Percentiles rank a stretch among this genome's conserved stretches.
These are phyloP conservation scores for Globisporangium irregulare DNA, from an alignment of 352 stramenopile genomes.

Conservation along the genomic window DNA sequence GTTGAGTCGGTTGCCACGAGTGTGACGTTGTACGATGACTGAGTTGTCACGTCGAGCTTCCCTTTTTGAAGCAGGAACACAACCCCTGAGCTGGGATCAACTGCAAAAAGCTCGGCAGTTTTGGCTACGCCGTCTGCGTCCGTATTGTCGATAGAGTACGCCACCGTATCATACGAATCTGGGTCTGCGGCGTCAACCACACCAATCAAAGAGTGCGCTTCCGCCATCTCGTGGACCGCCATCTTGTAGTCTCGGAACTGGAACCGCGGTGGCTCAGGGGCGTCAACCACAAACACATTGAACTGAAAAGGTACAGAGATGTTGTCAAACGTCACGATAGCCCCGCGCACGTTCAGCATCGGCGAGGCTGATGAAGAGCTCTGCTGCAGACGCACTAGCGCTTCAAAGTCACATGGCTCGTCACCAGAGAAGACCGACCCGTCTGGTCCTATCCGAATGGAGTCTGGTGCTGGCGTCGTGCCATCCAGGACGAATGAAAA, in stretches of 20 bases:
- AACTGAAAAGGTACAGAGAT: constrained; percentile 8
- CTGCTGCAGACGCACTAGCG: constrained; percentile 5
- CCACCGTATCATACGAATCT: constrained; percentile 32
- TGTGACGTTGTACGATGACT: not conserved
- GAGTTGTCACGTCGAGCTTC: constrained; percentile 2
- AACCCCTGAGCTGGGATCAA: constrained; percentile 3
- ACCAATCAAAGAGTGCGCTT: constrained; percentile 29
- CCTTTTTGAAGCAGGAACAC: constrained; percentile 11
- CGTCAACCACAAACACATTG: constrained; percentile 12
- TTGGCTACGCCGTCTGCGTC: not conserved
- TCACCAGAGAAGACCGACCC: constrained; percentile 10
- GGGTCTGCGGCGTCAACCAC: constrained; percentile 37
- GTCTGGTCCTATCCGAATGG: constrained; percentile 6
- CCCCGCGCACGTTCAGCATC: not conserved
- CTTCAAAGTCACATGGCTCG: constrained; percentile 10
- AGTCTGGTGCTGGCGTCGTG: constrained; percentile 24
- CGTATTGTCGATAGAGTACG: constrained; percentile 21
- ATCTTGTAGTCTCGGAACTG: constrained; percentile 23
- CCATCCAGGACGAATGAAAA: constrained; percentile 37
- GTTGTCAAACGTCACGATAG: constrained; percentile 4
- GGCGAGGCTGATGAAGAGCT: not conserved
- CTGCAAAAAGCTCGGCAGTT: not conserved
- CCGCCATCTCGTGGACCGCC: constrained; percentile 41
- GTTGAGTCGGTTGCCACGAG: constrained; percentile 6
- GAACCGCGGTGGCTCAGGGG: constrained; percentile 27